A percentile compares a stretch with the other conserved stretches of the same genome.
Evolutionary conservation across 129 eudicot genomes (phyloP).

Genomic region (Centella asiatica): DNA sequence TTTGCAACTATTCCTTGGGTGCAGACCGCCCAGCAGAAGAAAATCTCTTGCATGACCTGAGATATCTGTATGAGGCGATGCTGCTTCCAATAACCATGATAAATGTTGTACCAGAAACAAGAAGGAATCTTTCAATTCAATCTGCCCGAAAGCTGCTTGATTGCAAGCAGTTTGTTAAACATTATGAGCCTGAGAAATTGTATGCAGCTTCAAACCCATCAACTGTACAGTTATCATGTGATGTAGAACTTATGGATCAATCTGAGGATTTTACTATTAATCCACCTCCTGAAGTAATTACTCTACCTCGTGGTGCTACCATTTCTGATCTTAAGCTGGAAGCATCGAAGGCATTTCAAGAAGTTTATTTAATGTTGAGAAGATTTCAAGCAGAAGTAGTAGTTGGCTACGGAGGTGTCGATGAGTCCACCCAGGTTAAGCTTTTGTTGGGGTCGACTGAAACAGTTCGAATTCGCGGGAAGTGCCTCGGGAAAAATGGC

Average conservation of each 20-base stretch:
- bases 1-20: conserved; percentile 1
- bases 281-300: conserved; percentile 61
- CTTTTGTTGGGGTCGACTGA: conserved; percentile 40
- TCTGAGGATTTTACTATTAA: conserved; percentile 22
- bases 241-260: conserved; percentile 42
- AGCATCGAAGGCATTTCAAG: conserved; percentile 72
- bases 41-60: conserved; percentile 51
- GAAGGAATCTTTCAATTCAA: conserved; percentile 22
- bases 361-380: conserved; percentile 59
- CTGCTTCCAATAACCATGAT: conserved; percentile 51
- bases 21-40: conserved; percentile 41
- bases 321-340: conserved; percentile 56
- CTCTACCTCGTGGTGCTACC: conserved; percentile 54
- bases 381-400: conserved; percentile 79
- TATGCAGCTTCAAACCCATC: conserved; percentile 20
- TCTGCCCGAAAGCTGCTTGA: conserved; percentile 64
- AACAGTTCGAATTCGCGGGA: conserved; percentile 38
- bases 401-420: conserved; percentile 74
- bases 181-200: conserved; percentile 45
- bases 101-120: conserved; percentile 26
- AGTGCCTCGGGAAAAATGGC: conserved; percentile 42
- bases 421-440: conserved; percentile 75
- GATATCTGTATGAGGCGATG: conserved; percentile 54
- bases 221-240: conserved; percentile 45
- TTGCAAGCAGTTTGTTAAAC: conserved; percentile 88